Percentiles rank a stretch among this genome's conserved stretches.
Evolutionary conservation across 306 rosid genomes (phyloP).

Genomic region (Amphicarpaea edgeworthii): DNA sequence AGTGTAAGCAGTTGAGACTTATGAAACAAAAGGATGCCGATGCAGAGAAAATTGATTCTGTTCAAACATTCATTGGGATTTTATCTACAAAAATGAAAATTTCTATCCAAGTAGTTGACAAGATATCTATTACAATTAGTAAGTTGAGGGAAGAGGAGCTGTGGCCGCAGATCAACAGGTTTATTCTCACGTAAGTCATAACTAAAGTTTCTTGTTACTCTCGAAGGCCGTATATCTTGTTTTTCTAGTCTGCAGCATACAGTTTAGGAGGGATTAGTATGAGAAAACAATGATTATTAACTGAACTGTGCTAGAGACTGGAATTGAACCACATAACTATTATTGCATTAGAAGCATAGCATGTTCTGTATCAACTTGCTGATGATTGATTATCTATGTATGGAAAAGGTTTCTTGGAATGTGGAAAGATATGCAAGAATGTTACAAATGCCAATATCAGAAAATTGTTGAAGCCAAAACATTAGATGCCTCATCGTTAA

Average conservation of each 20-base stretch:
- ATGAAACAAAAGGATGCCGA: constrained; percentile 56
- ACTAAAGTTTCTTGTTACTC: not conserved
- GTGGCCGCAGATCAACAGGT: constrained; percentile 67
- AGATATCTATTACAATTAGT: constrained; percentile 67
- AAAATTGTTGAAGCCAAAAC: constrained; percentile 56
- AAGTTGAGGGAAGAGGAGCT: constrained; percentile 82
- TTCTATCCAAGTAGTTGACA: constrained; percentile 84
- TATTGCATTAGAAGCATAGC: not conserved
- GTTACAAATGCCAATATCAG: constrained; percentile 67
- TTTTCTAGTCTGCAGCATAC: not conserved
- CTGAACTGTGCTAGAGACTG: no score
- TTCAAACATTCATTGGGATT: constrained; percentile 48
- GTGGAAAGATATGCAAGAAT: constrained; percentile 85
- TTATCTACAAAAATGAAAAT: constrained; percentile 70
- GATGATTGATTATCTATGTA: constrained; percentile 5
- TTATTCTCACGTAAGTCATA: constrained; percentile 69
- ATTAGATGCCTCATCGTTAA: constrained; percentile 50
- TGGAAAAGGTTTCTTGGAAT: constrained; percentile 64
- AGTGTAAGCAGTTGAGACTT: constrained; percentile 64
- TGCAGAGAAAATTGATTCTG: constrained; percentile 56
- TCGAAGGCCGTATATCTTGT: not conserved
- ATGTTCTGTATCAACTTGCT: constrained; percentile 18
- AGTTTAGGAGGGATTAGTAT: not conserved
- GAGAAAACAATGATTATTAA: not conserved
- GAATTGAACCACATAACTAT: no score